Evolutionary conservation across 345 rosid species (phyloP), one percentile per base, ranked within the genome.

Genomic region (Gossypium herbaceum): DNA sequence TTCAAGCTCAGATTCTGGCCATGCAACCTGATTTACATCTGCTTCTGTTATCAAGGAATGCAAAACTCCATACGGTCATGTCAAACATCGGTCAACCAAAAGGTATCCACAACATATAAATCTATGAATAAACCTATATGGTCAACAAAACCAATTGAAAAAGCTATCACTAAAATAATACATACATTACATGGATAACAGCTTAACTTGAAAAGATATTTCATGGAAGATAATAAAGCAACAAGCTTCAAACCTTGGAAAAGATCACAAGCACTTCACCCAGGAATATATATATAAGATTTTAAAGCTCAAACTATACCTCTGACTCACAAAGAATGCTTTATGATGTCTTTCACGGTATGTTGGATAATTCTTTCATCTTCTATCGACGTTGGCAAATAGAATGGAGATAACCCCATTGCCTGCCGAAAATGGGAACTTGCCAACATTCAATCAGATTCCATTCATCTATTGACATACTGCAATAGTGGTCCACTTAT

Each of bases 291-390:
- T 55, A 50, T 11, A 11, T 48, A 45, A 43, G 9, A 68, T 48
- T n/a, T 47, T 24, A 44, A 68, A 68, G 56, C 57, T 68, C 57
- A 47, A 19, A 69, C 68, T 63, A 63, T 63, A 69, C 41, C 54
- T 48, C 41, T 15, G 39, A 25, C 43, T 27, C 39, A 4, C 10
- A 68, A 51, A 69, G 73, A 69, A 25, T 20, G 34, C 57, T 15
- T 68, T 15, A 48, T 27, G 73, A 39, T 68, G 52, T 68, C 47
- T 68, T 22, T 47, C 10, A 50, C n/a, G 3, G 72, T 22, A 48
- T n/a, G 22, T 16, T 69, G 41, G 58, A 50, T 48, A 39, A 3
- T 69, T 69, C 57, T 25, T 25, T 69, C 73, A 24, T 25, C 57
- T 69, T 52, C 15, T 7, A 50, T 24, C n/a, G 41, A 45, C n/a